Percentiles rank a stretch among this genome's conserved stretches.
Conservation (phyloP, 148 eudicot genomes). For the Talinum fruticosum region DNA sequence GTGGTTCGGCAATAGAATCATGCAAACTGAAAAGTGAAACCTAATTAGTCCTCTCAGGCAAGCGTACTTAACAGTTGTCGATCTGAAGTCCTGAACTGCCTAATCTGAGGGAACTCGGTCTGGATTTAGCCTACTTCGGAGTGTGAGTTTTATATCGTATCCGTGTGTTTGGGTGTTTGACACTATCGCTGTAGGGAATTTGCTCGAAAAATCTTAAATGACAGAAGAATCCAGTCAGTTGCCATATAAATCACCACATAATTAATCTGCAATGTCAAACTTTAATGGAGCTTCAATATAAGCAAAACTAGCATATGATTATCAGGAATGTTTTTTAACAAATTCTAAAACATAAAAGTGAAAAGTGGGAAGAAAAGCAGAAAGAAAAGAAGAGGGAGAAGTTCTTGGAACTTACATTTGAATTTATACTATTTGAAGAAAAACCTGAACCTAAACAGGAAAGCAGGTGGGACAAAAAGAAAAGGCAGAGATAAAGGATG, state of each 20-base stretch:
- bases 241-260: too few relatives aligned
- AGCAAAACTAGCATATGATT: not conserved
- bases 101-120: not conserved
- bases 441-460: not conserved
- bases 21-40: not conserved
- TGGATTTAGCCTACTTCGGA: not conserved
- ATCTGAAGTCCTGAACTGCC: not conserved
- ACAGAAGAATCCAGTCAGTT: not conserved
- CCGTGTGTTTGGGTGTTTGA: not conserved
- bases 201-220: not conserved
- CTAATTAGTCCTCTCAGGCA: not conserved
- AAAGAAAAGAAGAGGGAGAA: not conserved
- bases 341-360: not conserved
- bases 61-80: not conserved
- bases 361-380: not conserved
- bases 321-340: not conserved
- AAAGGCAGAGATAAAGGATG: slow-evolving; percentile 11
- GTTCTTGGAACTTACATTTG: not conserved
- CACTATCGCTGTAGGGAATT: not conserved
- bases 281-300: not conserved
- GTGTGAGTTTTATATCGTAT: not conserved
- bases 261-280: not conserved
- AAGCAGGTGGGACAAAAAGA: slow-evolving; percentile 20
- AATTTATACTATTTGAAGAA: not conserved
- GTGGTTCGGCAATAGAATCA: not conserved